Percentiles rank a stretch among this genome's conserved stretches.
Conservation (phyloP, 2,329 filamentous ascomycete species). For the Leptodontidium sp. region DNA sequence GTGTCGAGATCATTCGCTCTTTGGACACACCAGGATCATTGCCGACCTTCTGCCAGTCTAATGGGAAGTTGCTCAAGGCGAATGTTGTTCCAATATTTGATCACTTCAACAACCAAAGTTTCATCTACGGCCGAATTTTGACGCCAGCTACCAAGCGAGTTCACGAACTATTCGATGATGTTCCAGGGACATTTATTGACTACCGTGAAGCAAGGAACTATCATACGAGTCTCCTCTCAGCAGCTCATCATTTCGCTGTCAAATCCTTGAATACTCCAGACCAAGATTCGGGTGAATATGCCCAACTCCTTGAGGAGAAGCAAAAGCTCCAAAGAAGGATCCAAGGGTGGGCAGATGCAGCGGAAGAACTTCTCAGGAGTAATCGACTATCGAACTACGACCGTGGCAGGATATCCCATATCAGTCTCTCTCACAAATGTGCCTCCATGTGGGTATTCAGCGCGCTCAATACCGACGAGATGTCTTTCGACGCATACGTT, state of each 20-base stretch:
- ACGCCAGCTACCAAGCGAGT: conserved; percentile 9
- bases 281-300: background rate
- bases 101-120: conserved; percentile 11
- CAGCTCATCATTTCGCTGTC: conserved; percentile 7
- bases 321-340: background rate
- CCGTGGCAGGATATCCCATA: background rate
- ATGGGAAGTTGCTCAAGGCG: conserved; percentile 7
- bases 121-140: conserved; percentile 13
- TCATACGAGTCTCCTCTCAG: background rate
- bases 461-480: conserved; percentile 6
- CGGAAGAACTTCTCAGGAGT: background rate
- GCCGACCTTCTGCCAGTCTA: background rate
- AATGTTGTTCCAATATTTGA: conserved; percentile 25
- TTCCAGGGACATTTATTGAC: background rate
- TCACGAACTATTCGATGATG: background rate
- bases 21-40: conserved; percentile 1
- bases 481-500: conserved; percentile 2
- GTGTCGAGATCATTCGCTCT: conserved; percentile 15
- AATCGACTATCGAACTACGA: background rate
- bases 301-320: background rate
- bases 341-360: background rate
- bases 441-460: background rate
- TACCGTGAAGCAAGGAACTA: background rate
- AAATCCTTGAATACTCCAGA: background rate
- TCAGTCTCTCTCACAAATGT: background rate